Base-by-base conservation (phyloP, 169 alveolate genomes). In the Hammondia hammondi region DNA sequence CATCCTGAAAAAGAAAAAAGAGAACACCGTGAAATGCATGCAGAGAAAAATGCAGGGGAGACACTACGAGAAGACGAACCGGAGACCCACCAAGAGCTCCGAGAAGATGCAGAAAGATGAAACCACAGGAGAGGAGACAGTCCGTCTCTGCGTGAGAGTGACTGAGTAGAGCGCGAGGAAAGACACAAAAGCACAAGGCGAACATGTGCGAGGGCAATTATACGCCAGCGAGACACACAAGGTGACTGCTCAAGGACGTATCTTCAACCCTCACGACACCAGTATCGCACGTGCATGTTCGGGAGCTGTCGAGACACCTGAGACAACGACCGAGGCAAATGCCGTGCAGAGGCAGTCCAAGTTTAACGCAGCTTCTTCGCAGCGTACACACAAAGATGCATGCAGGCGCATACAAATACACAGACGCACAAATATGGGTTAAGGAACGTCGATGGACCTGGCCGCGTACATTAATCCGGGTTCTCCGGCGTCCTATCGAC, bases 1-100 rank as follows among this genome's bases (percentile, higher is more conserved):
- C 99, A 94, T 99, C 99, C 98, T 92, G 81, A 35, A 14, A 45
- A 35, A 14, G 71, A 84, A 10, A 14, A 2, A 10, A 9, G 19
- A 84, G 70, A 14, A 21, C 6, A 24, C 1, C 70, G 56, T 35
- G 57, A 19, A 46, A 43, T 9, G 70, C 12, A 43, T 9, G 19
- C 43, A 71, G 92, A 87, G 81, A 9, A 10, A 35, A 35, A 27
- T 14, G 10, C 27, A 70, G 71, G 21, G 48, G n/a, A 35, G 57
- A 81, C 10, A 24, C 77, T 1, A 4, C 77, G 77, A 67, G 32
- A 67, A 21, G 77, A 1, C 27, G 1, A 29, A 6, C 77, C 19
- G 61, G 61, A 7, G 61, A 52, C 24, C 0, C 61, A 52, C 12
- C 61, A 10, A 10, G 61, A 0, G 0, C 24, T 10, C 24, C 61